A percentile compares a stretch with the other conserved stretches of the same genome.
Conservation (phyloP, 306 rosid genomes). For the Castanospermum australe region DNA sequence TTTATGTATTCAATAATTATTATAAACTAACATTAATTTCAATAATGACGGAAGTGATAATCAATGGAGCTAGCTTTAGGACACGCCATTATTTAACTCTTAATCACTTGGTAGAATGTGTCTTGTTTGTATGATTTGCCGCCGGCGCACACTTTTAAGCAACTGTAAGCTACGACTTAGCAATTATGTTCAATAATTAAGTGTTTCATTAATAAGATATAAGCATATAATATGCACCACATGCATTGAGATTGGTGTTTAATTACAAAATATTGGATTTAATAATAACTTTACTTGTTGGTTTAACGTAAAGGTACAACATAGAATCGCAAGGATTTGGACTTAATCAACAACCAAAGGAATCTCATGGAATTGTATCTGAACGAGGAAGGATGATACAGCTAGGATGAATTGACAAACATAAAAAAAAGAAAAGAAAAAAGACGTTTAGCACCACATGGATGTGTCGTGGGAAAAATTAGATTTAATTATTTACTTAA, state of each 20-base stretch:
- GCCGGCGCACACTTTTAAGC: slow-evolving; percentile 53
- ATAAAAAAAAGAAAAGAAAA: not conserved
- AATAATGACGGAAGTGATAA: slow-evolving; percentile 37
- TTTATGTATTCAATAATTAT: slow-evolving; percentile 31
- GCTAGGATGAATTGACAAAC: slow-evolving; percentile 36
- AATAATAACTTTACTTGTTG: not conserved
- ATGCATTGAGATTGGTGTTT: slow-evolving; percentile 41
- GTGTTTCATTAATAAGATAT: slow-evolving; percentile 12
- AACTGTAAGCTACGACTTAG: slow-evolving; percentile 23
- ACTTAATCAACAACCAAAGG: slow-evolving; percentile 38
- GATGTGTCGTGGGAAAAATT: not conserved
- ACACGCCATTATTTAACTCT: slow-evolving; percentile 32
- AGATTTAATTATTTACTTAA: not conserved
- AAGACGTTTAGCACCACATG: slow-evolving; percentile 7
- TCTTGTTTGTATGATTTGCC: slow-evolving; percentile 34
- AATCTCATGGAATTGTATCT: slow-evolving; percentile 49
- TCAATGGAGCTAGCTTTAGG: slow-evolving; percentile 30
- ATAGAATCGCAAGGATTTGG: slow-evolving; percentile 32
- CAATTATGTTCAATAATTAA: slow-evolving; percentile 33
- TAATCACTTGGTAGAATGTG: slow-evolving; percentile 33
- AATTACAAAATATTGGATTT: not conserved
- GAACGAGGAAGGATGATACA: slow-evolving; percentile 37
- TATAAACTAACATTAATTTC: slow-evolving; percentile 34
- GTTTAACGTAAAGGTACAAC: slow-evolving; percentile 45
- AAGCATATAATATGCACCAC: slow-evolving; percentile 15